phyloP scores from a whole-genome alignment of 345 rosid genomes.

The Atalantia buxifolia region DNA sequence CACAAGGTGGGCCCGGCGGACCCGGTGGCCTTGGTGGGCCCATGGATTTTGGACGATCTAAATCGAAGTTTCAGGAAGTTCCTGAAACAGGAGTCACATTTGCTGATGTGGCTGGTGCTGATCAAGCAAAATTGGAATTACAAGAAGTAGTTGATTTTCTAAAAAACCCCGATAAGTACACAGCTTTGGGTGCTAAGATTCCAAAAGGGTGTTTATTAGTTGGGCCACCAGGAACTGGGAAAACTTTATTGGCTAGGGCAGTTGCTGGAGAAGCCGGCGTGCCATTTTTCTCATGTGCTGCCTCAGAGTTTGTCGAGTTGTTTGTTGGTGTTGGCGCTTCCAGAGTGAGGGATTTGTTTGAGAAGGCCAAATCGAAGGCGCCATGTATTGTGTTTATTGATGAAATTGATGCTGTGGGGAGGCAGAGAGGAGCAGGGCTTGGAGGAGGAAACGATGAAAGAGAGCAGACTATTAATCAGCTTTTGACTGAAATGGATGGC shows the following conservation, averaged over 20 bases:
- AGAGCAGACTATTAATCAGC: slow-evolving; percentile 84
- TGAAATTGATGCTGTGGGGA: slow-evolving; percentile 91
- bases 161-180: slow-evolving; percentile 81
- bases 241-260: slow-evolving; percentile 76
- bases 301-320: slow-evolving; percentile 81
- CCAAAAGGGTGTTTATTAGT: slow-evolving; percentile 82
- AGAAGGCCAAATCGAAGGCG: slow-evolving; percentile 80
- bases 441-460: slow-evolving; percentile 97
- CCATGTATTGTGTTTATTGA: slow-evolving; percentile 83
- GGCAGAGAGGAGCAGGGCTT: slow-evolving; percentile 94
- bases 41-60: slow-evolving; percentile 76
- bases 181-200: slow-evolving; percentile 78
- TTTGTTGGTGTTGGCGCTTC: slow-evolving; percentile 91
- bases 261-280: slow-evolving; percentile 90
- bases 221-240: slow-evolving; percentile 86
- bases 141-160: slow-evolving; percentile 84
- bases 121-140: slow-evolving; percentile 71
- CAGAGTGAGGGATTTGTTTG: slow-evolving; percentile 83
- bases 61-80: slow-evolving; percentile 79
- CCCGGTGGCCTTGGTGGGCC: slow-evolving; percentile 89
- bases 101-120: slow-evolving; percentile 81
- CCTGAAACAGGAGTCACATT: slow-evolving; percentile 83
- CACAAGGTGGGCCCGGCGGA: slow-evolving; percentile 76
- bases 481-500: slow-evolving; percentile 93
- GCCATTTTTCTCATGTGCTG: slow-evolving; percentile 81